phyloP scores from a whole-genome alignment of 257 asterid genomes.

The Dorcoceras hygrometricum region DNA sequence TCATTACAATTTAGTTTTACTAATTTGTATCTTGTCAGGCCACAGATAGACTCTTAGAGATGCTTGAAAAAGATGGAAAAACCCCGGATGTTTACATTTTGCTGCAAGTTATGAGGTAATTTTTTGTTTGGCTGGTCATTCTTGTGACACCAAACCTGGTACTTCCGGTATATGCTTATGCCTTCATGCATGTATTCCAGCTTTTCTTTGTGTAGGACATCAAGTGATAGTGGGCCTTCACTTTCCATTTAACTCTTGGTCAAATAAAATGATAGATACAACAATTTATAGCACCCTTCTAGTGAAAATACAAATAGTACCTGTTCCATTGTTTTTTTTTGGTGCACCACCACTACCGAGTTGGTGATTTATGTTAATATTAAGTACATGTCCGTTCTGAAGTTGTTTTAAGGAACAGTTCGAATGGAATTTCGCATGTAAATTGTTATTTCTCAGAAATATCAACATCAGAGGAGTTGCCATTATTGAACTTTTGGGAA shows the following conservation, averaged over 20 bases:
- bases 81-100: conserved; percentile 65
- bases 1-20: conserved; percentile 24
- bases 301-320: conserved; percentile 2
- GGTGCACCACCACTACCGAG: not conserved
- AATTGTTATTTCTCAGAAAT: not conserved
- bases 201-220: conserved; percentile 2
- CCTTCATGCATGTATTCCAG: not conserved
- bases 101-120: conserved; percentile 80
- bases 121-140: conserved; percentile 1
- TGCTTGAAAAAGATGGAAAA: conserved; percentile 71
- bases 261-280: conserved; percentile 5
- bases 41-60: conserved; percentile 60
- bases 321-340: not conserved
- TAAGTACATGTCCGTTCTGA: not conserved
- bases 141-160: not conserved
- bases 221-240: not conserved
- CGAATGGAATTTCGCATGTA: conserved; percentile 8
- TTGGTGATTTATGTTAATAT: not conserved
- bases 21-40: conserved; percentile 49
- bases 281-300: not conserved
- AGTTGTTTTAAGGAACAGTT: conserved; percentile 11
- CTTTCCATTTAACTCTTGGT: not conserved
- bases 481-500: conserved; percentile 9
- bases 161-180: not conserved
- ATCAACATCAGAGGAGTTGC: not conserved